Percentiles rank a stretch among this genome's conserved stretches.
These are phyloP conservation scores for Ceratobasidium sp. DNA, from an alignment of 1,284 basidiomycete species.

Conservation along the genomic window DNA sequence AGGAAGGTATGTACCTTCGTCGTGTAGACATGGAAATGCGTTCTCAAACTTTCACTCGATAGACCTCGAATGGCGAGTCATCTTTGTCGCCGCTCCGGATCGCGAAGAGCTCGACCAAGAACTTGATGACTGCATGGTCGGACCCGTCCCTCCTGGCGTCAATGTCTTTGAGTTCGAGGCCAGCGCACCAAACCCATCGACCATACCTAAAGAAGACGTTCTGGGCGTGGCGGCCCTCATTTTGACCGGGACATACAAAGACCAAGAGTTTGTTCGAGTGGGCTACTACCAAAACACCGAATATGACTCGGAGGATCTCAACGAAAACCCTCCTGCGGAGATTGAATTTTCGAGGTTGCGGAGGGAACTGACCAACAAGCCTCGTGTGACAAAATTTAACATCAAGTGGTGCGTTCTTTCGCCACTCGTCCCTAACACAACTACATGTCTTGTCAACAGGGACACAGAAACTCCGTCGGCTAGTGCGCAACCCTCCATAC, in stretches of 20 bases:
- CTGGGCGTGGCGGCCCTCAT: conserved; percentile 91
- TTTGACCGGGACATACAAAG: conserved; percentile 86
- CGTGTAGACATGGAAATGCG: not conserved
- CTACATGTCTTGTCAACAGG: conserved; percentile 22
- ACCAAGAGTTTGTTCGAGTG: conserved; percentile 97
- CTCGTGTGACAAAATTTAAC: conserved; percentile 84
- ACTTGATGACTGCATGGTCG: conserved; percentile 93
- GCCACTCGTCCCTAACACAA: conserved; percentile 7
- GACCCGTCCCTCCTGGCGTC: conserved; percentile 91
- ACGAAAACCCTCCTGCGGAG: conserved; percentile 68
- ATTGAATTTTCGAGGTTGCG: conserved; percentile 81
- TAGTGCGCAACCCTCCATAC: conserved; percentile 54
- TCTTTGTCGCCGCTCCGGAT: conserved; percentile 95
- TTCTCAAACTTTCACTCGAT: not conserved
- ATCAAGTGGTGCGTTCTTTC: conserved; percentile 73
- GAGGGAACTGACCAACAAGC: conserved; percentile 89
- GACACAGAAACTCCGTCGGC: conserved; percentile 72
- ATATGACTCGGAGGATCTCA: conserved; percentile 93
- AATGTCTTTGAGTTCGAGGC: conserved; percentile 97
- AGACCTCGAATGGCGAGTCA: conserved; percentile 98
- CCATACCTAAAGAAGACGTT: conserved; percentile 83
- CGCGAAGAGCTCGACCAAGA: conserved; percentile 94
- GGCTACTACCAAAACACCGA: conserved; percentile 99
- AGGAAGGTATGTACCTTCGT: conserved; percentile 72
- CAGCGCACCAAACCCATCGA: conserved; percentile 69